Conservation (phyloP, 441 rosid genomes). For the Erodium moschatum region DNA sequence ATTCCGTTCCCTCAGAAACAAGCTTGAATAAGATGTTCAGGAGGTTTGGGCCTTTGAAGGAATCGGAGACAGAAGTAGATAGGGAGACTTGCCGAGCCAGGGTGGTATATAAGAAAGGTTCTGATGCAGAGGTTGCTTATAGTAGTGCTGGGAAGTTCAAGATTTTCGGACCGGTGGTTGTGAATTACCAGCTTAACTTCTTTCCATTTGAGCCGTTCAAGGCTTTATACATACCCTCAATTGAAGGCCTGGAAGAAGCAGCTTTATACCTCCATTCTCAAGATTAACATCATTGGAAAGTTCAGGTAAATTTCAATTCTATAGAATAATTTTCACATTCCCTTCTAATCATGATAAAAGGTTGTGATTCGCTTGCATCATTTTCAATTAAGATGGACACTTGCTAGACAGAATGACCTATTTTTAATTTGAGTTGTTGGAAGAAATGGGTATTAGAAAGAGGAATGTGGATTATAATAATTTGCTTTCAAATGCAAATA, state of each 20-base stretch:
- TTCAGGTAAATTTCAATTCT: conserved; percentile 32
- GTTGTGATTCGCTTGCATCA: neutral
- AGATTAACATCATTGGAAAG: conserved; percentile 16
- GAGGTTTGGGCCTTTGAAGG: conserved; percentile 75
- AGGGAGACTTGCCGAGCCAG: conserved; percentile 66
- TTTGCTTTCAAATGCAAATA: no score
- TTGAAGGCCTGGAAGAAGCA: conserved; percentile 45
- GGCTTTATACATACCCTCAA: conserved; percentile 30
- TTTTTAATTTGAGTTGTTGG: no score
- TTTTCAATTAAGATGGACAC: neutral
- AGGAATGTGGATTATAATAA: no score
- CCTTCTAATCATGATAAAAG: neutral
- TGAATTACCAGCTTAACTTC: conserved; percentile 72
- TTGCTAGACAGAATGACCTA: neutral
- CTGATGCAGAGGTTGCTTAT: conserved; percentile 79
- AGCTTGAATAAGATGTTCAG: conserved; percentile 74
- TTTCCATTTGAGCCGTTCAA: conserved; percentile 59
- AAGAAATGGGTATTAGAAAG: no score
- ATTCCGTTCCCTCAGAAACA: conserved; percentile 68
- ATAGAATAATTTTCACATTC: neutral
- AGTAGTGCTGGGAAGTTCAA: conserved; percentile 71
- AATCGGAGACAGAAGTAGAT: conserved; percentile 73
- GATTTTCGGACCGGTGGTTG: conserved; percentile 59
- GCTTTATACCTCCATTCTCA: conserved; percentile 26
- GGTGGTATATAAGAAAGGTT: conserved; percentile 65